Evolutionary conservation across 768 basidiomycete species (phyloP), one percentile per base, ranked within the genome.

Genomic region (Leccinum subtestaceum): DNA sequence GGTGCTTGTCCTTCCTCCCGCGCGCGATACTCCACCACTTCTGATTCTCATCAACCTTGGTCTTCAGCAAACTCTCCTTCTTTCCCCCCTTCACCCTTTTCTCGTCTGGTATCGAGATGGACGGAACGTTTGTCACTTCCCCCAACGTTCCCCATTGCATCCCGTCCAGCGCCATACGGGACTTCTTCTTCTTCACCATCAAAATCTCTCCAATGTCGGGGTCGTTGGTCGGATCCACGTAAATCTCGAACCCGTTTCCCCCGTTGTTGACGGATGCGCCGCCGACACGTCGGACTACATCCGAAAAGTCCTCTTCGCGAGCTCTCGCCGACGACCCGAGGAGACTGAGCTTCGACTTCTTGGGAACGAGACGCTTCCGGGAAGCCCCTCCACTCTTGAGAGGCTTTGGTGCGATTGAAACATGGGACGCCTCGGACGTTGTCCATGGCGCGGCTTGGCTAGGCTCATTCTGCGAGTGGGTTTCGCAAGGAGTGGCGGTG

Each of bases 1-100:
- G 75, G 34, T 76, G 77, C 61, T 71, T 73, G 1, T 67, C 61
- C 61, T 74, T 91, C 64, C 87, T 74, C 10, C 88, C 88, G 13
- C 88, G 75, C 6, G 88, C 85, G 59, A 93, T 85, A 61, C 82
- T 92, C 91, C 90, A 93, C 89, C 90, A 93, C 71, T 85, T 88
- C 66, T 80, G 79, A 65, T 78, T 83, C 60, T 80, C 77, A 47
- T 80, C 79, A 27, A 60, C 69, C 70, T 80, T 82, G 56, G 76
- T 61, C 66, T 77, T 77, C 57, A 75, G 66, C 59, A 69, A 47
- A 19, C 64, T 60, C 52, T 61, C 61, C 68, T 65, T 65, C 65
- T 76, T 77, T 59, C 72, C 73, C 49, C 76, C 63, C 64, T 76
- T 77, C 61, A 72, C 73, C 48, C 76, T 63, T 64, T 72, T 68